Evolutionary conservation across 495 filamentous ascomycete species (phyloP).

Genomic region (Hypoxylon rickii): DNA sequence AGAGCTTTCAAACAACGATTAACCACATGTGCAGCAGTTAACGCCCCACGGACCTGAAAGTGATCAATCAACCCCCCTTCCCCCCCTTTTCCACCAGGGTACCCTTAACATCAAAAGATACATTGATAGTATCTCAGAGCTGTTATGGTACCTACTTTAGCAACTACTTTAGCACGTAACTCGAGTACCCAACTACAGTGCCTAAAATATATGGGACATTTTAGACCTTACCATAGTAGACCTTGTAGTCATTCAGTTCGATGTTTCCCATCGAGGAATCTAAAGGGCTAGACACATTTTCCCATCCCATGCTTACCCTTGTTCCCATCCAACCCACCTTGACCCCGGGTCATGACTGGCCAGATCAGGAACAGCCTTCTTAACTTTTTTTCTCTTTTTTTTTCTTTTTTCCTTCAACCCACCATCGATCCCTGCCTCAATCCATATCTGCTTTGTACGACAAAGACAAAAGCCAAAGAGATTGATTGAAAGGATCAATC

Average conservation of each 20-base stretch:
- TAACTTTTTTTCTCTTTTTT: constrained; percentile 13
- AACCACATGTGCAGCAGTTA: constrained; percentile 29
- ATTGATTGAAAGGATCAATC: constrained; percentile 26
- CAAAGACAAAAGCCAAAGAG: constrained; percentile 22
- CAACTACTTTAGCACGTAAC: no score
- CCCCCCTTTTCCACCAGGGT: no score
- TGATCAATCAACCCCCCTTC: constrained; percentile 30
- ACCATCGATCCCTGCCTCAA: not conserved
- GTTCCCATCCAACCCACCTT: constrained; percentile 18
- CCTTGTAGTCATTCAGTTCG: not conserved
- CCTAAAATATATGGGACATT: no score
- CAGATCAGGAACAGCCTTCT: constrained; percentile 38
- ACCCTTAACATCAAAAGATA: no score
- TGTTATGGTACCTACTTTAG: no score
- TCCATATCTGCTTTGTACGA: constrained; percentile 9
- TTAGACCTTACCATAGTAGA: no score
- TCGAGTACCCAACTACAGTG: no score
- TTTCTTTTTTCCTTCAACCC: constrained; percentile 3
- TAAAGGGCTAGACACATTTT: constrained; percentile 26
- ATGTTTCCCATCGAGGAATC: constrained; percentile 18
- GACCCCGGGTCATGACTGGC: constrained; percentile 23
- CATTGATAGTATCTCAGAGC: no score
- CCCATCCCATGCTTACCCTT: constrained; percentile 17
- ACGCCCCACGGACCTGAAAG: constrained; percentile 22
- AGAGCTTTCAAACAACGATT: constrained; percentile 8